phyloP scores from a whole-genome alignment of 371 early-diverging fungal species.

The Hamiltosporidium tvaerminnensis region DNA sequence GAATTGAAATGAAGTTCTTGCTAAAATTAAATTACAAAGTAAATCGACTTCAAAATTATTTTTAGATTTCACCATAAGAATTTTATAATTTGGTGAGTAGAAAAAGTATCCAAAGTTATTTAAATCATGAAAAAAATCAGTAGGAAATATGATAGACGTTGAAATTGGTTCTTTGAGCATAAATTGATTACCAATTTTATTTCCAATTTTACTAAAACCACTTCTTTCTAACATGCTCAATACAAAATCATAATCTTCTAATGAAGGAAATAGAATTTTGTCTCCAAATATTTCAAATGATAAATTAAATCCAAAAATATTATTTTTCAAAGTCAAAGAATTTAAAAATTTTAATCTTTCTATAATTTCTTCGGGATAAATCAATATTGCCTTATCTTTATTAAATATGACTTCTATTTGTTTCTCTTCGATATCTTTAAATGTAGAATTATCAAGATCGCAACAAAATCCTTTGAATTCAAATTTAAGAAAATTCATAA shows the following conservation, averaged over 20 bases:
- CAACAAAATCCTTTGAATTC: neutral
- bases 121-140: neutral
- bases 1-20: no score
- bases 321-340: neutral
- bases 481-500: neutral
- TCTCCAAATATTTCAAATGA: neutral
- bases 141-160: neutral
- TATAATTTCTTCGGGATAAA: no score
- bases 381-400: neutral
- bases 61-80: constrained; percentile 26
- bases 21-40: no score
- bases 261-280: constrained; percentile 4
- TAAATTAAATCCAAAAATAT: neutral
- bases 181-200: neutral
- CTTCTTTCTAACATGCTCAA: constrained; percentile 11
- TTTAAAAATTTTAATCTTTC: neutral
- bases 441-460: neutral
- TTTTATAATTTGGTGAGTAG: constrained; percentile 8
- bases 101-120: constrained; percentile 10
- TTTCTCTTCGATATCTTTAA: neutral
- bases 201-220: constrained; percentile 14
- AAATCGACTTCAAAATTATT: no score
- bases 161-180: constrained; percentile 2
- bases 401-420: neutral
- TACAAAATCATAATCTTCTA: constrained; percentile 25